Evolutionary conservation across 768 basidiomycete species (phyloP).

Genomic region (Boletus rubescentipes): DNA sequence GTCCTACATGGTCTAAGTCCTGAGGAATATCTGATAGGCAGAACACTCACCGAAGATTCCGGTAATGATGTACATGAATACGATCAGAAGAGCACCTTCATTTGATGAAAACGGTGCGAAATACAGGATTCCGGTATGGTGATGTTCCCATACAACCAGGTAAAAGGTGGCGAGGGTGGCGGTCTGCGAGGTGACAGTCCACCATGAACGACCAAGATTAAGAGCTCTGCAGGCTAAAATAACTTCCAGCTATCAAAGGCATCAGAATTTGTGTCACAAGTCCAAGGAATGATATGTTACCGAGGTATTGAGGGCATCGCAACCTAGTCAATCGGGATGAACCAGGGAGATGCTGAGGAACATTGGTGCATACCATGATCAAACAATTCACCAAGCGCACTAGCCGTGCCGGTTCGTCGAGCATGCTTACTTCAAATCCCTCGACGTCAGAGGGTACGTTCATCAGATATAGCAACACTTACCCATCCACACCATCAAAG

Average conservation of each 20-base stretch:
- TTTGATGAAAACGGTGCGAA: constrained; percentile 93
- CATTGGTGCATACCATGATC: constrained; percentile 72
- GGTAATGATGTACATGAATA: constrained; percentile 71
- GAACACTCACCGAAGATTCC: constrained; percentile 63
- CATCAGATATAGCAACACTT: constrained; percentile 15
- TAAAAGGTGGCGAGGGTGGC: constrained; percentile 71
- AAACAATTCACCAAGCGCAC: constrained; percentile 98
- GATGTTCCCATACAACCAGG: constrained; percentile 78
- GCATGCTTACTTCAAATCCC: constrained; percentile 77
- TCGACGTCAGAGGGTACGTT: constrained; percentile 2
- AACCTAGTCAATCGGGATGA: constrained; percentile 46
- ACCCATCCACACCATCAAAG: constrained; percentile 90
- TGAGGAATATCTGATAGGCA: background rate
- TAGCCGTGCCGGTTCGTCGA: constrained; percentile 93
- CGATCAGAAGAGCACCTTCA: constrained; percentile 90
- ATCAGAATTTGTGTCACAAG: background rate
- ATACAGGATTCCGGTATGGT: constrained; percentile 89
- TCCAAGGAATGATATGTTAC: constrained; percentile 38
- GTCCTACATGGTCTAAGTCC: constrained; percentile 45
- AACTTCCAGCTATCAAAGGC: constrained; percentile 67
- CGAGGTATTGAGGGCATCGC: constrained; percentile 94
- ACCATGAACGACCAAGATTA: constrained; percentile 77
- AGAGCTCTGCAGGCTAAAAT: constrained; percentile 73
- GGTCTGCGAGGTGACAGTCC: constrained; percentile 86
- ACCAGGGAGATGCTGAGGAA: background rate